Percentiles rank a stretch among this genome's conserved stretches.
These are phyloP conservation scores for Termitomyces sp. DNA, from an alignment of 768 basidiomycete genomes.

Conservation along the genomic window DNA sequence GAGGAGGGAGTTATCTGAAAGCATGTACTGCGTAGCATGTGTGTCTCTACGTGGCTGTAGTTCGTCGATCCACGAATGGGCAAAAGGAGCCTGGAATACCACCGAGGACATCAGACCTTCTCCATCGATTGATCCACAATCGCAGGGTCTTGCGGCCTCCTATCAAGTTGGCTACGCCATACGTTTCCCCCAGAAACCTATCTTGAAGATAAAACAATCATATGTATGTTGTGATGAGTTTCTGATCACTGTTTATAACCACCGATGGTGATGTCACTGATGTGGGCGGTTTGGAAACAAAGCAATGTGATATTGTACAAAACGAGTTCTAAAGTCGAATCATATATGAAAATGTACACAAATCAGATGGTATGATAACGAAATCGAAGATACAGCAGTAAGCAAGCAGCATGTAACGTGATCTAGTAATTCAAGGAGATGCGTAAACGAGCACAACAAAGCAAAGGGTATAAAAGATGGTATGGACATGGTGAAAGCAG, in stretches of 20 bases:
- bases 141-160: background rate
- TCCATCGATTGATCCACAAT: background rate
- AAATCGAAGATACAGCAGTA: background rate
- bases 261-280: background rate
- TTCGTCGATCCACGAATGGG: background rate
- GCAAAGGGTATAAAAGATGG: background rate
- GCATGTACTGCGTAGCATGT: background rate
- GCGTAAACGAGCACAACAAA: background rate
- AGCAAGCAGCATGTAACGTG: background rate
- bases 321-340: background rate
- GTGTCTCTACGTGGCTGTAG: background rate
- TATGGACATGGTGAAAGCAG: background rate
- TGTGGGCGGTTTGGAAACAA: background rate
- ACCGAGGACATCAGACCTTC: background rate
- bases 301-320: background rate
- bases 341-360: background rate
- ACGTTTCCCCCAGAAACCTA: background rate
- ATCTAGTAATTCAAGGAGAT: background rate
- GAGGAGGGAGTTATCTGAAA: background rate
- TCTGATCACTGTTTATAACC: background rate
- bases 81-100: background rate
- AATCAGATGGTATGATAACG: background rate
- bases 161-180: background rate
- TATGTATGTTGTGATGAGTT: background rate
- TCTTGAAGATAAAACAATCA: background rate